Base-by-base conservation (phyloP, 1,139 yeast genomes). In the Zygoascus hellenicus region DNA sequence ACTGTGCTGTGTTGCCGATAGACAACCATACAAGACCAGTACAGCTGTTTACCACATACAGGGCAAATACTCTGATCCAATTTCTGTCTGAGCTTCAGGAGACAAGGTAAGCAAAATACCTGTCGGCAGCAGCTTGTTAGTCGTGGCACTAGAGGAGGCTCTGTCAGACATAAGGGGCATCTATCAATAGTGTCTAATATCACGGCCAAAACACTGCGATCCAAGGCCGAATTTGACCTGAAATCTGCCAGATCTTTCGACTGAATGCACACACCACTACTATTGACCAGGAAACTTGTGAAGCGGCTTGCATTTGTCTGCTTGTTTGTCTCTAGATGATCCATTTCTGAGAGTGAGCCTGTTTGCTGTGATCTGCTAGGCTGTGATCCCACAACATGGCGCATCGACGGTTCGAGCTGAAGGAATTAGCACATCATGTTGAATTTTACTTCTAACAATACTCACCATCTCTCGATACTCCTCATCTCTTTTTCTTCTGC, bases 71-170 rank as follows among this genome's bases (percentile, higher is more conserved):
- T 43, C 11, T 49, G 49, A 13, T 28, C 32, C 29, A 40, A 16
- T 14, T 40, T 36, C 31, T 45, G 43, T 16, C 34, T 34, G 37
- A 42, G 51, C 38, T 49, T 45, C 29, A 40, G 26, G 22, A 52
- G 22, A 37, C 55, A 52, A 6, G 42, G 42, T 40, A 49, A 14
- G 42, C 55, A 52, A 38, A 49, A 52, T 10, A 49, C 45, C 26
- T 52, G 54, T 2, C 53, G 52, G 19, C 55, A 52, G 39, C 39
- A 36, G 36, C 48, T 43, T 4, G 54, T 28, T 22, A 52, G 39
- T 35, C 55, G 19, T 2, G 55, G 51, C 1, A 49, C 54, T 9
- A 47, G 35, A 5, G 54, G 55, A n/a, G 55, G 53, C n/a, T 45
- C 14, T 11, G 42, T 42, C 9, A 52, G 45, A 43, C 55, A 52